Base-by-base conservation (phyloP, 2,329 filamentous ascomycete genomes). In the Davidsoniella neocaledoniae region DNA sequence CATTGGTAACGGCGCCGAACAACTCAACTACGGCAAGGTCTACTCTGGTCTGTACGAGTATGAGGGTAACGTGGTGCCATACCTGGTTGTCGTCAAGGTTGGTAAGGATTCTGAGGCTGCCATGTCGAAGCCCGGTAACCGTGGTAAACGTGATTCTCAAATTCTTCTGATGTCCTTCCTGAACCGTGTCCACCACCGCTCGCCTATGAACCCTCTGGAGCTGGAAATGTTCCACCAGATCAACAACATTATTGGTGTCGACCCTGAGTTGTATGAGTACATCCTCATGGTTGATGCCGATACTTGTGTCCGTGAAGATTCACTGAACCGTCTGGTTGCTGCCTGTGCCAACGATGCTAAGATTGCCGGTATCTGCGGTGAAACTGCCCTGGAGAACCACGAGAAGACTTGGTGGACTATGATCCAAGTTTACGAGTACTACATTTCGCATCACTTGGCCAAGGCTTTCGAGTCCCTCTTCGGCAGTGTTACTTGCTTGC, bases 391-490 rank as follows among this genome's bases (percentile, higher is more conserved):
- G 59, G 85, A 95, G 63, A 98, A 98, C 60, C 90, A 95, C 63
- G 86, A 95, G 59, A 76, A 81, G 57, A 88, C 81, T 59, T 96
- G 88, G 87, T 94, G 86, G 86, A 98, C 91, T 10, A 98, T 98
- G 91, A 98, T 98, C 60, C 91, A 98, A 64, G 91, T 98, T 56
- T 98, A 98, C 68, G 91, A 98, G 65, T 98, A 98, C 71, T 98
- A 88, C 65, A 98, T 98, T 61, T 96, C 91, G 26, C 91, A 98
- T 72, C 84, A 98, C 66, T 69, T 98, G 63, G 74, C 91, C 49
- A 98, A 98, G 70, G 86, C 91, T 54, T 98, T 98, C 62, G 91
- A 98, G 64, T 95, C 87, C 54, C 77, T 98, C 54, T 98, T 98
- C 61, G 91, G 88, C 61, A 94, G 86, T 64, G 91, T 98, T 54